Percentiles rank a stretch among this genome's conserved stretches.
Conservation (phyloP, 169 alveolate species). For the Eimeria necatrix region DNA sequence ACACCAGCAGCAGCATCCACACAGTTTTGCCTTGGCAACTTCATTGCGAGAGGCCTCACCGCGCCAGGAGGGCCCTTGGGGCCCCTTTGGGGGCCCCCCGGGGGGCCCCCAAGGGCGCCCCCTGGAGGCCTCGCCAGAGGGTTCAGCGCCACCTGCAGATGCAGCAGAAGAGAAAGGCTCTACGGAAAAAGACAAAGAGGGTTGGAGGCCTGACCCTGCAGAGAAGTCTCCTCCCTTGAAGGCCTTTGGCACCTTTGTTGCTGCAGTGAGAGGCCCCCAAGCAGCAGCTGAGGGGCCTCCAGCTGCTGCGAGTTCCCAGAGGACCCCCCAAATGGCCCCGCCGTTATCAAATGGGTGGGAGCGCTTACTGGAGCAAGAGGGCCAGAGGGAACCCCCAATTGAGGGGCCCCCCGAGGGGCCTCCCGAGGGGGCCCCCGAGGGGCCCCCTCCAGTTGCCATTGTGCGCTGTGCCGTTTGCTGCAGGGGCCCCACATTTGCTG, state of each 20-base stretch:
- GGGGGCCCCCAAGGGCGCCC: not conserved
- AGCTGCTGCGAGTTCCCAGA: not conserved
- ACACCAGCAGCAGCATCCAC: not conserved
- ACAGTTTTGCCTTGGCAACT: not conserved
- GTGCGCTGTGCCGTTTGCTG: slow-evolving; percentile 36
- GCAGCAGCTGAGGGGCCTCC: not conserved
- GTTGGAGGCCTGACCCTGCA: no score
- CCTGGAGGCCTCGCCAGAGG: not conserved
- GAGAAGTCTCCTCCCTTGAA: no score
- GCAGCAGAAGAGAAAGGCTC: not conserved
- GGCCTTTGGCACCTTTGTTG: no score
- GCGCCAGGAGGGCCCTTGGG: no score
- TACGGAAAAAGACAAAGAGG: not conserved
- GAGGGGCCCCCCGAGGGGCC: no score
- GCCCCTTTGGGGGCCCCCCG: not conserved
- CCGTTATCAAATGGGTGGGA: not conserved
- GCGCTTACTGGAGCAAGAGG: no score
- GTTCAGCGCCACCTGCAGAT: not conserved
- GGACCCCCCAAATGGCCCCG: not conserved
- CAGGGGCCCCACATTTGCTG: slow-evolving; percentile 16
- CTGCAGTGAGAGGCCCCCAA: no score
- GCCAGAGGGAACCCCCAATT: no score
- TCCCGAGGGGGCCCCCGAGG: not conserved
- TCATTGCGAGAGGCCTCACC: not conserved
- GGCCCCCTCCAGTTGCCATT: not conserved